Conservation (phyloP, 495 filamentous ascomycete species). For the Corynascus novoguineensis region DNA sequence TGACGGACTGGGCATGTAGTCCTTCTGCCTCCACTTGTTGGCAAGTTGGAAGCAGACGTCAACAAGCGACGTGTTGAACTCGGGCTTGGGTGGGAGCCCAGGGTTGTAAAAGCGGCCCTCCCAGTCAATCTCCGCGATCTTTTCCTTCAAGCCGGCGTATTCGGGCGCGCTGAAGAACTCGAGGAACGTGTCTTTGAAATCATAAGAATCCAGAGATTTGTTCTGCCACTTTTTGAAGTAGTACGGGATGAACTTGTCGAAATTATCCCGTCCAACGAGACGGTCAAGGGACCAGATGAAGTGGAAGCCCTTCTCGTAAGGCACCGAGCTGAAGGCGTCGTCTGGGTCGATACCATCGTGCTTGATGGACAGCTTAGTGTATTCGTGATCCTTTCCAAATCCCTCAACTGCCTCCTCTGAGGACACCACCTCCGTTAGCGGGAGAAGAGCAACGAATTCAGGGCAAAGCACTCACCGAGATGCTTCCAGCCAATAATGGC, state of each 20-base stretch:
- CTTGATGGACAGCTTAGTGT: slow-evolving; percentile 82
- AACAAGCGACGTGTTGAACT: slow-evolving; percentile 82
- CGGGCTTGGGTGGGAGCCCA: slow-evolving; percentile 81
- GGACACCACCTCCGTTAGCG: neutral
- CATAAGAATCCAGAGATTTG: slow-evolving; percentile 82
- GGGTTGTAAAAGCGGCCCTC: slow-evolving; percentile 78
- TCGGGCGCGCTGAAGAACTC: slow-evolving; percentile 72
- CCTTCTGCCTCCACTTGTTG: slow-evolving; percentile 63
- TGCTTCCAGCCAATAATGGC: slow-evolving; percentile 79
- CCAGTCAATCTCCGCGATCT: slow-evolving; percentile 73
- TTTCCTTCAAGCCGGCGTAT: slow-evolving; percentile 55
- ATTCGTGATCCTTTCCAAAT: slow-evolving; percentile 78
- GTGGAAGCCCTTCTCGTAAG: slow-evolving; percentile 63
- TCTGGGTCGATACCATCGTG: slow-evolving; percentile 90
- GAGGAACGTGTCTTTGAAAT: slow-evolving; percentile 83
- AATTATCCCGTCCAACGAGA: slow-evolving; percentile 76
- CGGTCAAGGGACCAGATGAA: slow-evolving; percentile 76
- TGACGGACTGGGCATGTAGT: slow-evolving; percentile 58
- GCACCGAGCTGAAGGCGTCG: slow-evolving; percentile 85
- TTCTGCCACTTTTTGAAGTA: slow-evolving; percentile 79
- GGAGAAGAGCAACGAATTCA: neutral
- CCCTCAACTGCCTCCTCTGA: slow-evolving; percentile 66
- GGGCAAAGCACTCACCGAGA: slow-evolving; percentile 37
- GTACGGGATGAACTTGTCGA: slow-evolving; percentile 89
- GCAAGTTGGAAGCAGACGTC: slow-evolving; percentile 80